Evolutionary conservation across 805 yeast species (phyloP), one percentile per base, ranked within the genome.

Genomic region (Pichia deserticola): DNA sequence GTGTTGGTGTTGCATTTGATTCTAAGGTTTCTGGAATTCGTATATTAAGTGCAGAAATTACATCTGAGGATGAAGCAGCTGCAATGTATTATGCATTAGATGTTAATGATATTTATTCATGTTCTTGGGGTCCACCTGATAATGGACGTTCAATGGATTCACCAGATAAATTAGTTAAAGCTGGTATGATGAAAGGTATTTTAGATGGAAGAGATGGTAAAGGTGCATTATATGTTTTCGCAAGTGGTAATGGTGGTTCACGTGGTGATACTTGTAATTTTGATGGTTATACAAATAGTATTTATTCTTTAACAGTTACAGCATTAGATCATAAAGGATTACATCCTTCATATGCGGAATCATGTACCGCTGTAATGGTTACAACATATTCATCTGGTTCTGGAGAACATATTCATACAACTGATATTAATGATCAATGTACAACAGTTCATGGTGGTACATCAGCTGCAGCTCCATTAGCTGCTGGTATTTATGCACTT

Each of bases 101-200:
- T 53, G 77, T 79, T 30, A 93, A 93, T 66, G 96, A 93, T 65
- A 93, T 93, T 38, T 93, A 89, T 64, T 87, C 96, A 4, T 93
- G 99, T 66, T 89, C 97, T 4, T 93, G 99, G 99, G 99, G 99
- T 7, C 99, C 99, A 2, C 78, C 89, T 3, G 99, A 93, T 65
- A 87, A 92, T 64, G 99, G 99, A 0, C 74, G 66, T 50, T 78
- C 95, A 1, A 79, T 93, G 75, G 89, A 87, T 47, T 93, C 80
- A 4, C 99, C 99, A 0, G 86, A 87, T 28, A 64, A 70, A 35
- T 60, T 92, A 32, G 96, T 92, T 7, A 77, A 79, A 59, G 81
- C 86, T 53, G 95, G 98, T 1, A 76, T 93, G 65, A 63, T 86
- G n/a, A 85, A 82, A 60, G 97, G 97, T 47, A 76, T 88, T 13